Percentiles rank a stretch among this genome's conserved stretches.
Conservation (phyloP, 768 basidiomycete genomes). For the Leucogyrophana mollusca region DNA sequence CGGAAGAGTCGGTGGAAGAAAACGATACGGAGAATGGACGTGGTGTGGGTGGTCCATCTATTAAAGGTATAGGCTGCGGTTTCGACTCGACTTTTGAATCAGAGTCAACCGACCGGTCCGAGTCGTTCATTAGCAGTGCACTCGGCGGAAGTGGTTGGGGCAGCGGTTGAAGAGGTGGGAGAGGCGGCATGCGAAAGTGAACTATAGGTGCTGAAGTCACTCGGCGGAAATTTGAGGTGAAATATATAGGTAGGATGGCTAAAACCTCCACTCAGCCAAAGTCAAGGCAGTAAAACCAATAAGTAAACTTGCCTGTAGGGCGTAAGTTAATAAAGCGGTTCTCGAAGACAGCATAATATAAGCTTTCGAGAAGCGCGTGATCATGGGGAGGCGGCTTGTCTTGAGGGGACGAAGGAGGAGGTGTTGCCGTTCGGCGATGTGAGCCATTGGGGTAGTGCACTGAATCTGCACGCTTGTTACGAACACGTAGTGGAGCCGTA, state of each 20-base stretch:
- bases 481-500: conserved; percentile 63
- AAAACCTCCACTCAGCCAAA: conserved; percentile 7
- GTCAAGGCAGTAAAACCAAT: not conserved
- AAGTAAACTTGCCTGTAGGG: conserved; percentile 55
- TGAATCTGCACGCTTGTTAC: conserved; percentile 45
- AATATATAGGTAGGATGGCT: conserved; percentile 70
- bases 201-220: conserved; percentile 60
- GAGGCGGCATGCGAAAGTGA: conserved; percentile 67
- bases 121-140: conserved; percentile 15
- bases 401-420: conserved; percentile 28
- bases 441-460: conserved; percentile 51
- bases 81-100: conserved; percentile 21
- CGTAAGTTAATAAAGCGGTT: conserved; percentile 70
- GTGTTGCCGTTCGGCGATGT: conserved; percentile 30
- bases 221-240: conserved; percentile 70
- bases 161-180: conserved; percentile 58
- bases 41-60: conserved; percentile 14
- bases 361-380: conserved; percentile 66
- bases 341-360: conserved; percentile 66
- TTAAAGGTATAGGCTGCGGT: conserved; percentile 12
- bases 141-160: conserved; percentile 27
- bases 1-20: conserved; percentile 44
- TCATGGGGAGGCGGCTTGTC: conserved; percentile 50
- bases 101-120: conserved; percentile 12
- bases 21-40: conserved; percentile 52